Base-by-base conservation (phyloP, 2,329 filamentous ascomycete species). In the Elsinoe perseae region DNA sequence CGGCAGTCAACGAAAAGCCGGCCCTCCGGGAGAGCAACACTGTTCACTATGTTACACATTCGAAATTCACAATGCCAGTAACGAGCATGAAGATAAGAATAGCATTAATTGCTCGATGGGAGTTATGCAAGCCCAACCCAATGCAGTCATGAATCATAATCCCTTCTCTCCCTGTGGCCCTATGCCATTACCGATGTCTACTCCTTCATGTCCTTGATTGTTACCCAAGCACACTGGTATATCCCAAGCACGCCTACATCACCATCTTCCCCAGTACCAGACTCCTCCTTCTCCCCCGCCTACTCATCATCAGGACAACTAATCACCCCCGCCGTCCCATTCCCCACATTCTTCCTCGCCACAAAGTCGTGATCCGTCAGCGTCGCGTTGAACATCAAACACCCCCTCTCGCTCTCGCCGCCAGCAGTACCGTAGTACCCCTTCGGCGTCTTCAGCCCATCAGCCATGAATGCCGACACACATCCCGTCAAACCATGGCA, bases 401-500 rank as follows among this genome's bases (percentile, higher is more conserved):
- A 74, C 1, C 62, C 71, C 12, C 66, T 69, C 38, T 60, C 58
- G 9, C 66, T 58, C 21, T 62, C 59, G 1, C 71, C 70, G 1
- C 67, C 68, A 5, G 61, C 34, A 1, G 62, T 61, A 4, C 68
- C 69, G 46, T 65, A 67, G 42, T 68, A 71, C 1, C 65, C 66
- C n/a, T 62, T 57, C 7, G 71, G 71, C 7, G 65, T 62, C 12
- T 61, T 60, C n/a, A 72, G 62, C n/a, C 70, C 65, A 48, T 72
- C 64, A 1, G 67, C 70, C 64, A 72, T 66, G 27, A 66, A 69
- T 2, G 66, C 68, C 7, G 64, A 63, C 56, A 68, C 67, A 62
- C 72, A 74, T 36, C 65, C 61, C 14, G 58, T 56, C 44, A 69
- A 70, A 10, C 72, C 71, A 56, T 73, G 70, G 62, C 72, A 74